These are phyloP conservation scores for Kickxella alabastrina DNA, from an alignment of 192 early-diverging fungal genomes.

Conservation along the genomic window DNA sequence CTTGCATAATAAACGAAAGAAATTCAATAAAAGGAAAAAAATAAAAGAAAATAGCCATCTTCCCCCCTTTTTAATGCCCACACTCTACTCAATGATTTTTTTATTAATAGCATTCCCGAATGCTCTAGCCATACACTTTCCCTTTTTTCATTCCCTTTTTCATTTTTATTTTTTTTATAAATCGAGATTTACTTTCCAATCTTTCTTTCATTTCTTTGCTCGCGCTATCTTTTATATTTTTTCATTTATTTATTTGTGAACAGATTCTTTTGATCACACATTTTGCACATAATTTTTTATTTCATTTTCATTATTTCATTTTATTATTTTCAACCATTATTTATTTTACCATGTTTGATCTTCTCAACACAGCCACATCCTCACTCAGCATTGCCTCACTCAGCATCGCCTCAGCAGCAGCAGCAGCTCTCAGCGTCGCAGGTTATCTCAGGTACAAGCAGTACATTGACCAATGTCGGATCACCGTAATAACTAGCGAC, in stretches of 20 bases:
- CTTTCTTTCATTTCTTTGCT: background rate
- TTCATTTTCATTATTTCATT: background rate
- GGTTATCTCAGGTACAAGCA: constrained; percentile 13
- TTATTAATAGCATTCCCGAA: too few species aligned
- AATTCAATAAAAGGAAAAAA: too few species aligned
- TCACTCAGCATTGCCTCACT: too few species aligned
- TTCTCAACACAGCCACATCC: constrained; percentile 9
- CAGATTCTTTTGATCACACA: too few species aligned
- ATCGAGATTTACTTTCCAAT: background rate
- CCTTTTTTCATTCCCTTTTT: too few species aligned
- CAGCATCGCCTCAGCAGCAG: constrained; percentile 9
- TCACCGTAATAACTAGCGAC: constrained; percentile 24
- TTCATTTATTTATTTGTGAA: background rate
- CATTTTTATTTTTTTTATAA: background rate
- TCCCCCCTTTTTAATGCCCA: too few species aligned
- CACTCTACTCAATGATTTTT: too few species aligned
- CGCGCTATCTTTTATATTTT: background rate
- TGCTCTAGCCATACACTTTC: too few species aligned
- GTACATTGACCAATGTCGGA: constrained; percentile 34
- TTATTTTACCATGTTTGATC: background rate
- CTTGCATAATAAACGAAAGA: too few species aligned
- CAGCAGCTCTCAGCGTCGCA: constrained; percentile 16
- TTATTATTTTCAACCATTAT: background rate
- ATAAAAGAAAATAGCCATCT: too few species aligned
- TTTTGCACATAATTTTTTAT: background rate